Evolutionary conservation across 2,329 filamentous ascomycete genomes (phyloP).

Genomic region (Lecanicillium sp.): DNA sequence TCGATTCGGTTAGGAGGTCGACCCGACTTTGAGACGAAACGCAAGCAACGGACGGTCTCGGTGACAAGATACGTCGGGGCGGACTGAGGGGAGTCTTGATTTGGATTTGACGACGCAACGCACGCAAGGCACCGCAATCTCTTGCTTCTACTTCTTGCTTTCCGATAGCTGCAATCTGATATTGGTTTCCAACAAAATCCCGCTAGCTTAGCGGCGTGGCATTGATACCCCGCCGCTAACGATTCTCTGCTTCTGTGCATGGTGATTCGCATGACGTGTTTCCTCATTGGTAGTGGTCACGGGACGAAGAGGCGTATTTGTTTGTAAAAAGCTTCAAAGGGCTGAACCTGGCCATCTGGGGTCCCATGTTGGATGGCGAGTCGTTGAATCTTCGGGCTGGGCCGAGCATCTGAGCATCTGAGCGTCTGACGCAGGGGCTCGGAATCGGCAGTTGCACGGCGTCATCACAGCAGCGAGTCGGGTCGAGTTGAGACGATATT

Average conservation of each 20-base stretch:
- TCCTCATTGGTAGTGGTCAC: background rate
- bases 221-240: background rate
- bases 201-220: background rate
- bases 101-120: no score
- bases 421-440: no score
- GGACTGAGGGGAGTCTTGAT: slow-evolving; percentile 12
- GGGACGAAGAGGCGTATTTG: no score
- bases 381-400: no score
- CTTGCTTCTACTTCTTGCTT: background rate
- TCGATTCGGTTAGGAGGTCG: slow-evolving; percentile 1
- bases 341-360: no score
- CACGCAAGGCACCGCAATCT: no score
- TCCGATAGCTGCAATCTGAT: slow-evolving; percentile 10
- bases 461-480: no score
- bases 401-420: no score
- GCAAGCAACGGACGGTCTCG: slow-evolving; percentile 6
- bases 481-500: no score
- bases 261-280: background rate
- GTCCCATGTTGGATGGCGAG: no score
- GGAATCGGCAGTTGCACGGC: no score
- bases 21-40: slow-evolving; percentile 10
- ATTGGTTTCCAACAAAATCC: slow-evolving; percentile 3
- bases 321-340: background rate
- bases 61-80: slow-evolving; percentile 11
- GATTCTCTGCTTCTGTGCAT: background rate